Base-by-base conservation (phyloP, 352 stramenopile species). In the Pythium chondricola region DNA sequence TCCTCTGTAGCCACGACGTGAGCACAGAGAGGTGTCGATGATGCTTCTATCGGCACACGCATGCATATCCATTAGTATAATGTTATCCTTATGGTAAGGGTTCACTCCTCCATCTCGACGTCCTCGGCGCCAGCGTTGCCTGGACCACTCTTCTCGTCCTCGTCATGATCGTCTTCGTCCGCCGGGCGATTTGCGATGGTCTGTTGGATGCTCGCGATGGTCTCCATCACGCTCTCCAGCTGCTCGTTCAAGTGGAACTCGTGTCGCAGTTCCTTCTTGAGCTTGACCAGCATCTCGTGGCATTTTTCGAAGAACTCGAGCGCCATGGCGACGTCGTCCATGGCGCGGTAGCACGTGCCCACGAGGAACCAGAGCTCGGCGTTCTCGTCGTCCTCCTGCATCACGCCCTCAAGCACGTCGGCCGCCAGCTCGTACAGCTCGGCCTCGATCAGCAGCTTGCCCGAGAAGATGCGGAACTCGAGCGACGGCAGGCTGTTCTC, bases 381-480 rank as follows among this genome's bases (percentile, higher is more conserved):
- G 52, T 94, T 93, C 42, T 93, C 81, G 53, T 95, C 84, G 49
- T 95, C 84, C 42, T 95, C 84, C 54, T 93, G 76, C 76, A 95
- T 88, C 42, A 94, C 83, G 30, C 72, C 74, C 52, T 95, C 84
- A 31, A 95, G 63, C 44, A 95, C 69, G 50, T 92, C 75, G 37
- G 70, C 75, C 9, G 84, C 83, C 50, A 88, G 63, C 50, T 91
- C 84, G 44, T 86, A 88, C 51, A 78, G 70, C 49, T 93, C 82
- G 30, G 93, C 76, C 44, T 95, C 84, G 51, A 95, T 89, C 20
- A 95, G 65, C 48, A 92, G 65, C 57, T 93, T 93, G 43, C 80
- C 80, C 52, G 67, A 91, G 32, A 77, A 69, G 6, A 85, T 76
- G 30, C 84, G 84, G 65, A 93, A 95, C 60, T 94, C 84, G 32